phyloP scores from a whole-genome alignment of 169 alveolate genomes.

The Amoebophrya sp. region DNA sequence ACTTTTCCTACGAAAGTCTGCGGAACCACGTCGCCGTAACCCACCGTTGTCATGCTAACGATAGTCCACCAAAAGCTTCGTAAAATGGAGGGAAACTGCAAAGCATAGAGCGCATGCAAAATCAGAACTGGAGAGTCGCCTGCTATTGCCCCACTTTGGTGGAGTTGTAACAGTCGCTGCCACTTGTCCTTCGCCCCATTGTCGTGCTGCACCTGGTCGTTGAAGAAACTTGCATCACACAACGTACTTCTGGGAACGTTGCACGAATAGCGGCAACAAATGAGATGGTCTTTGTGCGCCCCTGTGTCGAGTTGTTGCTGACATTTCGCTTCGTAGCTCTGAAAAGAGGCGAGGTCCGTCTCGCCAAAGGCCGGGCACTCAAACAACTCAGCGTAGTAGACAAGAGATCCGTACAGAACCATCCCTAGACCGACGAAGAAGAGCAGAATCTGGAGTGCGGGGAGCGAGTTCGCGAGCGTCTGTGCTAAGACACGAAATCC shows the following conservation, averaged over 20 bases:
- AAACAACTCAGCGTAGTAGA: neutral
- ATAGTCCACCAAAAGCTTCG: neutral
- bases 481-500: neutral
- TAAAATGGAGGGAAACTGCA: neutral
- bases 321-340: neutral
- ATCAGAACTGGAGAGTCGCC: neutral
- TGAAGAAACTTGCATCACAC: neutral
- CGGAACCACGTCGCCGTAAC: neutral
- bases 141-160: no score
- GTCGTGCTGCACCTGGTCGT: neutral
- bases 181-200: neutral
- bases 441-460: neutral
- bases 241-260: neutral
- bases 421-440: neutral
- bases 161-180: neutral
- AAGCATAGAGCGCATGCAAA: neutral
- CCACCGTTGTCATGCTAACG: conserved; percentile 1
- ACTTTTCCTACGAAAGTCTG: neutral
- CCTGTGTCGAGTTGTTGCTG: neutral
- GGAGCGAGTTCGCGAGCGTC: neutral
- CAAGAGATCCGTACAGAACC: neutral
- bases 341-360: neutral
- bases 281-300: neutral
- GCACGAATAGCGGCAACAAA: neutral
- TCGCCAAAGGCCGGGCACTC: neutral